These are phyloP conservation scores for Xylaria castorea DNA, from an alignment of 495 filamentous ascomycete species.

Conservation along the genomic window DNA sequence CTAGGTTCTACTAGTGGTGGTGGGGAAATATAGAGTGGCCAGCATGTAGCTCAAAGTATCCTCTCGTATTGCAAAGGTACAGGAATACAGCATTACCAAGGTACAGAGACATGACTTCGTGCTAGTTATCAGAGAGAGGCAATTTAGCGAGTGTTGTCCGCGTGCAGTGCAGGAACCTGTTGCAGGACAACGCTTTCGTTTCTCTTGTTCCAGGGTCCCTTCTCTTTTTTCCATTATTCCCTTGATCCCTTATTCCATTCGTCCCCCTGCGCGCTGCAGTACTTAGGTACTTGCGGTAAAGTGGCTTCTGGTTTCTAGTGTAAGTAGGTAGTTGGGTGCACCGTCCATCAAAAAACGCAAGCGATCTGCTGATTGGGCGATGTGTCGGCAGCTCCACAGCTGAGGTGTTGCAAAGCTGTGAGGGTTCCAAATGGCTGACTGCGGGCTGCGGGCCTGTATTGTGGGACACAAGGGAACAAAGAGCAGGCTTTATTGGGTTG, in stretches of 20 bases:
- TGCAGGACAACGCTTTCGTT: slow-evolving; percentile 8
- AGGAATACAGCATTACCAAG: too few species aligned
- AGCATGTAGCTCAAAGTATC: background rate
- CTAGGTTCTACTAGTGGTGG: background rate
- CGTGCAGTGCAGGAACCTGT: background rate
- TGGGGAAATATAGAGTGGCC: background rate
- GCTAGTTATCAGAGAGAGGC: background rate
- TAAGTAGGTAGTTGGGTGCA: slow-evolving; percentile 15
- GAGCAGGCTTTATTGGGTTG: slow-evolving; percentile 2
- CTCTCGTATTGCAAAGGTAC: background rate
- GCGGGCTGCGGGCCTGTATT: background rate
- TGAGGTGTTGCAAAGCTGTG: slow-evolving; percentile 19
- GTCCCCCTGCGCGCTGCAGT: background rate
- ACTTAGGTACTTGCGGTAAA: background rate
- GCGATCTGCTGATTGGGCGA: slow-evolving; percentile 17
- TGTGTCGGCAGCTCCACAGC: slow-evolving; percentile 3
- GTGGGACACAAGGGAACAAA: slow-evolving; percentile 3
- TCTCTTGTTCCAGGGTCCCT: background rate
- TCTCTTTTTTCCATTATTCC: background rate
- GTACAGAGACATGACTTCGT: background rate
- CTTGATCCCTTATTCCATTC: background rate
- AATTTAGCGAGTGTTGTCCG: slow-evolving; percentile 1
- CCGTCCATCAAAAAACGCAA: slow-evolving; percentile 7
- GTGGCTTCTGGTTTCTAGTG: slow-evolving; percentile 14
- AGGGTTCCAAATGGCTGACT: slow-evolving; percentile 3